Conservation (phyloP, 176 grass and related monocot genomes). For the Elymus sibiricus region DNA sequence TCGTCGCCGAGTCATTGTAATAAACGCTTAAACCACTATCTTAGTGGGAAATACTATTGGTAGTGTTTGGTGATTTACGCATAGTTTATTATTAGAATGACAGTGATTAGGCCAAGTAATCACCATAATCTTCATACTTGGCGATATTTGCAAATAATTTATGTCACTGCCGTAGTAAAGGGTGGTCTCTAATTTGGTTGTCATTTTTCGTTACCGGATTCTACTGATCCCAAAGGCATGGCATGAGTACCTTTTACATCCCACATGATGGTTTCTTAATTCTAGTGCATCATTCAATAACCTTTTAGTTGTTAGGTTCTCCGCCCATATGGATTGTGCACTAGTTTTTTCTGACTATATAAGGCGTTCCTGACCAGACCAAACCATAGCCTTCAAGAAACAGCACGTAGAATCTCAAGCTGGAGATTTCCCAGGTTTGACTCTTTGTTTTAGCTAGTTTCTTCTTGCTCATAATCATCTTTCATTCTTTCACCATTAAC, state of each 20-base stretch:
- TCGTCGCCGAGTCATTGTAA: neutral
- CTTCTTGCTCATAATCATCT: neutral
- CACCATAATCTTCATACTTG: neutral
- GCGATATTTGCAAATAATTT: neutral
- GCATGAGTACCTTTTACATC: neutral
- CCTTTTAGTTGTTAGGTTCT: neutral
- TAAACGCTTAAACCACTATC: constrained; percentile 22
- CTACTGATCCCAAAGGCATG: neutral
- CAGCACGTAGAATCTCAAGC: constrained; percentile 6
- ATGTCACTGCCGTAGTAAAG: constrained; percentile 33
- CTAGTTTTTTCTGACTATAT: constrained; percentile 32
- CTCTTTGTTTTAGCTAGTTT: neutral
- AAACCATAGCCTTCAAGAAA: constrained; percentile 21
- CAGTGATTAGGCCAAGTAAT: neutral
- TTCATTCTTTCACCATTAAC: neutral
- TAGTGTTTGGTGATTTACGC: constrained; percentile 35
- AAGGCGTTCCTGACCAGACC: constrained; percentile 24
- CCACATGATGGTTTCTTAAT: neutral
- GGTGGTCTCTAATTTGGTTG: neutral
- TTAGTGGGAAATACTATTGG: constrained; percentile 41
- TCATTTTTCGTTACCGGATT: constrained; percentile 22
- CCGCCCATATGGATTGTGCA: constrained; percentile 15
- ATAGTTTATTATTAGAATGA: constrained; percentile 28
- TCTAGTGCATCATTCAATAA: neutral
- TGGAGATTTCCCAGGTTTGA: constrained; percentile 22